Base-by-base conservation (phyloP, 2,329 filamentous ascomycete species). In the Beauveria asiatica region DNA sequence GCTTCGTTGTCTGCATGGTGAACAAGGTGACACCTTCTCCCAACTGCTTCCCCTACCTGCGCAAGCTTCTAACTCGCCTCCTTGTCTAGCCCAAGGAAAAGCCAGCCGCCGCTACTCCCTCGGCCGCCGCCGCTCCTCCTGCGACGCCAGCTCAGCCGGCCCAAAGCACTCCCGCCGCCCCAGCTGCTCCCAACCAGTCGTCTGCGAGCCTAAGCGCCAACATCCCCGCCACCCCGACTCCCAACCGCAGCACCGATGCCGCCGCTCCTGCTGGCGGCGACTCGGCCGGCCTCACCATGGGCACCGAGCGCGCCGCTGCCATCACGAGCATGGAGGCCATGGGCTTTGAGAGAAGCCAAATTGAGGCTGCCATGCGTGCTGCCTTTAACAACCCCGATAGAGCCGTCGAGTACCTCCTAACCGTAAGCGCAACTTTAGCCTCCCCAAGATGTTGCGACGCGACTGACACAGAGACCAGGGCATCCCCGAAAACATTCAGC, bases 1-100 rank as follows among this genome's bases (percentile, higher is more conserved):
- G 94, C 42, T 99, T 97, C 74, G 92, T 99, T 69, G 94, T 99
- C 63, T 99, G 94, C 79, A 96, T 99, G 86, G 87, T 96, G 69
- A 91, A 90, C 73, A 97, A 97, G 89, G 92, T 96, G 79, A 64
- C 75, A 64, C 59, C 61, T n/a, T 41, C 19, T 39, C 7, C 10
- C 49, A n/a, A n/a, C 5, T 19, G 23, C 17, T n/a, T 11, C 33
- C 33, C 3, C 19, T 13, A 10, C 49, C 19, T 41, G 16, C 41
- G 27, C 57, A 21, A 21, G 16, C 49, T 23, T 39, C 64, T 64
- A 52, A 68, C 64, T 10, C 48, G 19, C 25, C 16, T 21, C 42
- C 33, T 13, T 60, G 44, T 49, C 17, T 61, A 78, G 75, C 75
- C 75, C 63, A 78, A 76, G 69, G 68, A 93, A 85, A 97, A 96